Evolutionary conservation across 306 rosid genomes (phyloP).

Genomic region (Prunus campanulata): DNA sequence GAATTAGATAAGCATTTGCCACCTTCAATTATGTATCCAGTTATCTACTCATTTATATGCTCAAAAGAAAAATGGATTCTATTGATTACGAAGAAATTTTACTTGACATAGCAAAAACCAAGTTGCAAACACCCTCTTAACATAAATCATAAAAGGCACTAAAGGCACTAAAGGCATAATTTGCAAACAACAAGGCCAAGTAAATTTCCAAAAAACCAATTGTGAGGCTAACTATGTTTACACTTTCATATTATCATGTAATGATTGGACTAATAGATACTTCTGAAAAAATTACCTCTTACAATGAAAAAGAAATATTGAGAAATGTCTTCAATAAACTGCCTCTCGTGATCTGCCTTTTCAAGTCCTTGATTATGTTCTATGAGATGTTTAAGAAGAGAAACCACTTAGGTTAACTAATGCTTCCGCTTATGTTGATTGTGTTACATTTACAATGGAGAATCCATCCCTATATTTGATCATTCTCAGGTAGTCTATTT

Average conservation of each 20-base stretch:
- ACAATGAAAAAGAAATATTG: not conserved
- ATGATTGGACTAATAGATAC: not conserved
- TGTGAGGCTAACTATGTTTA: not conserved
- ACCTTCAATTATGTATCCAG: not conserved
- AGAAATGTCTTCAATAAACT: too few relatives aligned
- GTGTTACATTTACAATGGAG: not conserved
- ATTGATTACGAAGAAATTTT: not conserved
- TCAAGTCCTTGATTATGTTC: not conserved
- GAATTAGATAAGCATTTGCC: not conserved
- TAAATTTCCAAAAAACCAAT: not conserved
- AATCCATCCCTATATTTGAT: not conserved
- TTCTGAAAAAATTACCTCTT: not conserved
- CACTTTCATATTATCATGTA: not conserved
- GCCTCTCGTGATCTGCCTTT: too few relatives aligned
- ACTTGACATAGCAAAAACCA: not conserved
- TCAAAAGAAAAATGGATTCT: not conserved
- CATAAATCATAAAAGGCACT: too few relatives aligned
- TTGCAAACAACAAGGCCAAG: not conserved
- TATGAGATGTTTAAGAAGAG: not conserved
- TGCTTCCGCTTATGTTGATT: not conserved
- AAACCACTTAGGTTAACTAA: not conserved
- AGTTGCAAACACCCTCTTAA: too few relatives aligned
- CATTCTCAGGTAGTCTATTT: not conserved
- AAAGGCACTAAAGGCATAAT: not conserved
- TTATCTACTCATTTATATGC: not conserved